phyloP scores from a whole-genome alignment of 805 yeast genomes.

The Candida vaughaniae region DNA sequence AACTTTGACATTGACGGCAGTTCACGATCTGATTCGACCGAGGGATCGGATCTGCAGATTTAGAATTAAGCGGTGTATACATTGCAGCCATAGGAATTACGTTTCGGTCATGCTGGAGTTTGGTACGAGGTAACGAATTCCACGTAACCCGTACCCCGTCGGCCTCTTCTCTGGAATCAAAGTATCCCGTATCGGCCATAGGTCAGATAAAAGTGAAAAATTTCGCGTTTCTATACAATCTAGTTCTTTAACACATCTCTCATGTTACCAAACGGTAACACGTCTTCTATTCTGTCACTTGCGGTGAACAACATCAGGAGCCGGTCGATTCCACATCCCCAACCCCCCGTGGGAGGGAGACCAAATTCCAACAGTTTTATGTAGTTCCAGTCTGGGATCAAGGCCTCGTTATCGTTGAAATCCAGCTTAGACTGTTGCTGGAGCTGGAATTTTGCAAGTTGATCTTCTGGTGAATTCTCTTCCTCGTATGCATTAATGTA shows the following conservation, averaged over 20 bases:
- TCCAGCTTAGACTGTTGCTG: slow-evolving; percentile 54
- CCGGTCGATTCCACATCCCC: slow-evolving; percentile 95
- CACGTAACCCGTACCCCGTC: slow-evolving; percentile 49
- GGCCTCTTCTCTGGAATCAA: slow-evolving; percentile 44
- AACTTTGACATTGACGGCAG: slow-evolving; percentile 65
- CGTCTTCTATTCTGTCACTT: slow-evolving; percentile 66
- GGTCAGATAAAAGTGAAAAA: not conserved
- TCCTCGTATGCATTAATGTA: slow-evolving; percentile 94
- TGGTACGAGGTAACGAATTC: slow-evolving; percentile 82
- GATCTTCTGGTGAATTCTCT: slow-evolving; percentile 83
- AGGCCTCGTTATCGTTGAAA: slow-evolving; percentile 57
- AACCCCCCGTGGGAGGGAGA: slow-evolving; percentile 96
- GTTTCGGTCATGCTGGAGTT: slow-evolving; percentile 84
- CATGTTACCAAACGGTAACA: slow-evolving; percentile 70
- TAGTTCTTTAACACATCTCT: slow-evolving; percentile 67
- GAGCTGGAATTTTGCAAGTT: slow-evolving; percentile 55
- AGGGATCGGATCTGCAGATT: slow-evolving; percentile 65
- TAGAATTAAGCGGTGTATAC: slow-evolving; percentile 87
- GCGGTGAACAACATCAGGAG: slow-evolving; percentile 75
- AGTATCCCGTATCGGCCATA: slow-evolving; percentile 15
- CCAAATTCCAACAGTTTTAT: slow-evolving; percentile 85
- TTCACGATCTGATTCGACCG: slow-evolving; percentile 42
- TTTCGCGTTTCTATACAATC: not conserved
- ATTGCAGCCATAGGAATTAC: slow-evolving; percentile 93
- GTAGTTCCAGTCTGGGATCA: slow-evolving; percentile 70